Percentiles rank a stretch among this genome's conserved stretches.
phyloP scores from a whole-genome alignment of 805 yeast genomes.

The Blastobotrys peoriensis region DNA sequence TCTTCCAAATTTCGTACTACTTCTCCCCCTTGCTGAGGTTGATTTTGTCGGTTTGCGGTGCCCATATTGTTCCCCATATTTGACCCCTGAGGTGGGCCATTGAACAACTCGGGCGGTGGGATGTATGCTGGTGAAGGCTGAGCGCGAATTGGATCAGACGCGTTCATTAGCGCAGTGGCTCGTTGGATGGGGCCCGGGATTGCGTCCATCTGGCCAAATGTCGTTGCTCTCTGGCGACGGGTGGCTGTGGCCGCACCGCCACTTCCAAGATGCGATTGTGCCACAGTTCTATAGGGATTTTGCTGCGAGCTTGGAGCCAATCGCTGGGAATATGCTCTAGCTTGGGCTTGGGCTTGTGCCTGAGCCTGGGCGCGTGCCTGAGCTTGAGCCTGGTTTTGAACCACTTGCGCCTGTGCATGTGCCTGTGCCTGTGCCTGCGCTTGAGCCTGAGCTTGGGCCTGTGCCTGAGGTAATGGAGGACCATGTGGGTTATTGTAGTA shows the following conservation, averaged over 20 bases:
- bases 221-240: slow-evolving; percentile 33
- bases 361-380: slow-evolving; percentile 19
- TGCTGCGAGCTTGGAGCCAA: slow-evolving; percentile 1
- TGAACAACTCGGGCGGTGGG: slow-evolving; percentile 33
- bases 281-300: background rate
- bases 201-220: slow-evolving; percentile 35
- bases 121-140: slow-evolving; percentile 37
- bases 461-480: slow-evolving; percentile 7
- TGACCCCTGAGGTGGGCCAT: slow-evolving; percentile 3
- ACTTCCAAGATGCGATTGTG: slow-evolving; percentile 4
- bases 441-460: slow-evolving; percentile 4
- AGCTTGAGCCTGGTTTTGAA: slow-evolving; percentile 8
- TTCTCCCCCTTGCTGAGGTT: slow-evolving; percentile 16
- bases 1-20: slow-evolving; percentile 28
- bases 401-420: slow-evolving; percentile 16
- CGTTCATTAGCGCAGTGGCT: slow-evolving; percentile 36
- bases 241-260: slow-evolving; percentile 6
- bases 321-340: slow-evolving; percentile 10
- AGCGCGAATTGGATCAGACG: slow-evolving; percentile 32
- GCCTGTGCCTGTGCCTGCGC: slow-evolving; percentile 8
- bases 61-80: background rate
- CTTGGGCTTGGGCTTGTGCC: slow-evolving; percentile 19
- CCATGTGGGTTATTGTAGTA: slow-evolving; percentile 2
- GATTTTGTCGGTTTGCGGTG: background rate
- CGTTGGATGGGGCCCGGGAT: slow-evolving; percentile 37